Evolutionary conservation across 2,329 filamentous ascomycete species (phyloP), one percentile per base, ranked within the genome.

Genomic region (Colletotrichum aenigma): DNA sequence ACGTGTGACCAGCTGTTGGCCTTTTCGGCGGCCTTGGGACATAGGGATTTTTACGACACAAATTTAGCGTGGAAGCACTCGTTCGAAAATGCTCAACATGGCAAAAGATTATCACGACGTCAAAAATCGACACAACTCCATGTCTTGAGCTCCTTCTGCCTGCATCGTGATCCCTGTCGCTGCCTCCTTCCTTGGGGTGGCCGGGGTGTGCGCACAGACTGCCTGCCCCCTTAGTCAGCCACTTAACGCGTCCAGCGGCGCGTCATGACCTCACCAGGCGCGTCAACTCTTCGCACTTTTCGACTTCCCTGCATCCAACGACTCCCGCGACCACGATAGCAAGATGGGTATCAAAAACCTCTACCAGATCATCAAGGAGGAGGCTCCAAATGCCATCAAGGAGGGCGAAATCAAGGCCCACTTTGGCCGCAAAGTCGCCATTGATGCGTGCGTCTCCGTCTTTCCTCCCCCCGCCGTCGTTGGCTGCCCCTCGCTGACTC

Each of bases 401-500:
- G 94, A 96, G 82, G 95, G 97, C 76, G 97, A 99, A 83, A 99
- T 99, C 89, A 99, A 99, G 88, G 96, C 96, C 81, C 97, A 99
- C 79, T 99, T 99, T 84, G 97, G 97, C 78, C 95, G 97, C 84
- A 99, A 99, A 87, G 96, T 99, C 77, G 96, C 96, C 68, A 98
- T 98, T 86, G 96, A 92, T 88, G 90, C 90, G 89, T 91, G 88
- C 74, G 85, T 78, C n/a, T 21, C 56, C 34, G 30, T 4, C 18
- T 30, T 36, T 5, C 10, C 6, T 30, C 43, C 43, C 43, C 43
- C 43, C 12, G 10, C 43, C n/a, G 43, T 52, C 43, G 12, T 52
- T 13, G 43, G 7, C 32, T 26, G 24, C 30, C 36, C 18, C 60
- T 36, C 26, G 64, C 79, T 80, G 64, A 78, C 69, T 21, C 18